A percentile compares a stretch with the other conserved stretches of the same genome.
Evolutionary conservation across 306 rosid genomes (phyloP).

Genomic region (Cicer yamashitae): DNA sequence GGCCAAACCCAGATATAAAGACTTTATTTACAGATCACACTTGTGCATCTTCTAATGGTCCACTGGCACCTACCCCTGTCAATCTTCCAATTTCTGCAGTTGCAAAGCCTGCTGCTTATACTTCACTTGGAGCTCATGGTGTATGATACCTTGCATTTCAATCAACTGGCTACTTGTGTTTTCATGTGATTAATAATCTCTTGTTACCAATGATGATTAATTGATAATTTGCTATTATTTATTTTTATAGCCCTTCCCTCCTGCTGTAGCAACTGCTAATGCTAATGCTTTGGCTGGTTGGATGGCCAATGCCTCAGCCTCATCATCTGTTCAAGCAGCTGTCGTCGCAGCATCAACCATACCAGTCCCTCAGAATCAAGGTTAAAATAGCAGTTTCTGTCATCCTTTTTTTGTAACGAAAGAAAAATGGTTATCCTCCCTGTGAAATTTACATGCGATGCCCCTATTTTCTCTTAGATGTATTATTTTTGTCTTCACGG

Average conservation of each 20-base stretch:
- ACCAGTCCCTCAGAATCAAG: constrained; percentile 84
- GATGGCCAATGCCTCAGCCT: constrained; percentile 89
- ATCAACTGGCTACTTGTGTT: constrained; percentile 30
- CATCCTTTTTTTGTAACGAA: not conserved
- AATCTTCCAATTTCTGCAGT: constrained; percentile 75
- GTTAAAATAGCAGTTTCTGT: constrained; percentile 45
- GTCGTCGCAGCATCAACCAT: constrained; percentile 80
- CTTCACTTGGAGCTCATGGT: constrained; percentile 72
- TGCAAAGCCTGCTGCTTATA: constrained; percentile 72
- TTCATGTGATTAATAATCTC: constrained; percentile 14
- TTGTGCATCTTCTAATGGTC: constrained; percentile 74
- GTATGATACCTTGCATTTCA: constrained; percentile 66
- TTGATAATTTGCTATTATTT: constrained; percentile 23
- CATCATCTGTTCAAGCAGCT: constrained; percentile 92
- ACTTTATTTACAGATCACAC: constrained; percentile 83
- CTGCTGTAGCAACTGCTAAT: constrained; percentile 67
- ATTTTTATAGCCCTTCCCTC: constrained; percentile 70
- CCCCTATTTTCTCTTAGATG: not conserved
- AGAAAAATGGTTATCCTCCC: not conserved
- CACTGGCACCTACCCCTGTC: constrained; percentile 67
- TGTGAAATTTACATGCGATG: too few relatives aligned
- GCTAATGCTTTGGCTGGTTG: constrained; percentile 87
- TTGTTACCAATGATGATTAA: constrained; percentile 27
- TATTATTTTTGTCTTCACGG: constrained; percentile 14
- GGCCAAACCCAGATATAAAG: constrained; percentile 76